These are phyloP conservation scores for Pisolithus sp. DNA, from an alignment of 768 basidiomycete genomes.

Conservation along the genomic window DNA sequence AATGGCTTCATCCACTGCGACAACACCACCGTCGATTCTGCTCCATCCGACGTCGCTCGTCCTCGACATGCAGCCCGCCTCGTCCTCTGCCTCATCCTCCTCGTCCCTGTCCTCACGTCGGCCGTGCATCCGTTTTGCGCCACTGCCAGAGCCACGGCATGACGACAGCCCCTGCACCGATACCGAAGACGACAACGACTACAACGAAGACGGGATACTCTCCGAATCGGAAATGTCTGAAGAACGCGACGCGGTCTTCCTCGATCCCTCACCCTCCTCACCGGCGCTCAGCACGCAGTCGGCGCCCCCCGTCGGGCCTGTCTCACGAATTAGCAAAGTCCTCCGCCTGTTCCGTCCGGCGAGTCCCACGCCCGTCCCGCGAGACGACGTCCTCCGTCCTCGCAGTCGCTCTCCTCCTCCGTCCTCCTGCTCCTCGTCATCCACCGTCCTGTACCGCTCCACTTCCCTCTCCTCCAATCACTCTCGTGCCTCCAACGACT, in stretches of 20 bases:
- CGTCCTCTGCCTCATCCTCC: not conserved
- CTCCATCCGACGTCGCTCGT: slow-evolving; percentile 1
- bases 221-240: slow-evolving; percentile 4
- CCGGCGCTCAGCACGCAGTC: slow-evolving; percentile 12
- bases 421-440: not conserved
- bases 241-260: not conserved
- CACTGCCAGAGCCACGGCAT: slow-evolving; percentile 71
- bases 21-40: slow-evolving; percentile 14
- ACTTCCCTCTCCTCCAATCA: not conserved
- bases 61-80: not conserved
- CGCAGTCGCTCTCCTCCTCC: not conserved
- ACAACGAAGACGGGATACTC: slow-evolving; percentile 1
- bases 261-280: slow-evolving; percentile 16
- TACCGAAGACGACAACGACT: slow-evolving; percentile 30
- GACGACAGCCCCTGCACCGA: slow-evolving; percentile 23
- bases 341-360: slow-evolving; percentile 16
- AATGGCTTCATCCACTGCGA: slow-evolving; percentile 10
- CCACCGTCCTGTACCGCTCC: not conserved
- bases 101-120: not conserved
- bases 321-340: slow-evolving; percentile 6
- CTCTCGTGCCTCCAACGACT: not conserved
- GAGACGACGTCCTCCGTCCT: not conserved
- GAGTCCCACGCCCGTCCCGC: not conserved
- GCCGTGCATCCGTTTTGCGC: slow-evolving; percentile 68
- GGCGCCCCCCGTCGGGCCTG: slow-evolving; percentile 14